Evolutionary conservation across 2,329 filamentous ascomycete genomes (phyloP).

Genomic region (Penicillium fuscoglaucum): DNA sequence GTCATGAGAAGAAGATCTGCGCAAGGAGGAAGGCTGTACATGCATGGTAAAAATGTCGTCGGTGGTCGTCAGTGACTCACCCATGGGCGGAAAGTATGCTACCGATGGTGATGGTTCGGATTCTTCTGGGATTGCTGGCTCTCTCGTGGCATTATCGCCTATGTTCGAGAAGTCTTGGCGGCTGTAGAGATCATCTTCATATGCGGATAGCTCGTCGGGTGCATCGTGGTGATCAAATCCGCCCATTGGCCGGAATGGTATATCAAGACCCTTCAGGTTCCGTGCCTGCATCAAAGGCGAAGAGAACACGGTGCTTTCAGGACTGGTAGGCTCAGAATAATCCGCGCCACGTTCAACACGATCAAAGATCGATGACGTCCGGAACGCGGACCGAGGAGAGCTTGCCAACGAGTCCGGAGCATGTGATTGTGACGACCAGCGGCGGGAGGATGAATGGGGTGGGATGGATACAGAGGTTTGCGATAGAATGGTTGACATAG

Average conservation of each 20-base stretch:
- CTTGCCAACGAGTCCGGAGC: constrained; percentile 67
- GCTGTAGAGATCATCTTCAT: constrained; percentile 24
- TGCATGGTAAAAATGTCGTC: constrained; percentile 28
- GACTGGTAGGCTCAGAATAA: constrained; percentile 75
- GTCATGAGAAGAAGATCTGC: constrained; percentile 75
- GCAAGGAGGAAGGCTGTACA: constrained; percentile 50
- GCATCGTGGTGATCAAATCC: constrained; percentile 19
- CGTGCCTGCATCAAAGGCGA: constrained; percentile 65
- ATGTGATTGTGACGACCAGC: constrained; percentile 44
- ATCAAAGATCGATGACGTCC: constrained; percentile 77
- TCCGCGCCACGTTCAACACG: constrained; percentile 63
- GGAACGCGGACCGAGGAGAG: constrained; percentile 74
- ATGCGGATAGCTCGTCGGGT: constrained; percentile 13
- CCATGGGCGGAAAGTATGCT: constrained; percentile 18
- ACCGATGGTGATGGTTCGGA: constrained; percentile 32
- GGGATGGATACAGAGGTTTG: constrained; percentile 61
- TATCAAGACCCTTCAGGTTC: constrained; percentile 60
- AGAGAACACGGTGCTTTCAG: constrained; percentile 68
- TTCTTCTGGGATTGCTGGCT: constrained; percentile 43
- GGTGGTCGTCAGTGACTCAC: constrained; percentile 11
- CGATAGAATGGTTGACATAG: constrained; percentile 62
- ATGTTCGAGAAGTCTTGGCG: constrained; percentile 14
- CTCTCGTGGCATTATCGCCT: constrained; percentile 23
- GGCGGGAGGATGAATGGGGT: constrained; percentile 40
- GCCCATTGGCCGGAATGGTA: constrained; percentile 49